Percentiles rank a stretch among this genome's conserved stretches.
phyloP scores from a whole-genome alignment of 495 filamentous ascomycete species.

The Talaromyces borbonicus region DNA sequence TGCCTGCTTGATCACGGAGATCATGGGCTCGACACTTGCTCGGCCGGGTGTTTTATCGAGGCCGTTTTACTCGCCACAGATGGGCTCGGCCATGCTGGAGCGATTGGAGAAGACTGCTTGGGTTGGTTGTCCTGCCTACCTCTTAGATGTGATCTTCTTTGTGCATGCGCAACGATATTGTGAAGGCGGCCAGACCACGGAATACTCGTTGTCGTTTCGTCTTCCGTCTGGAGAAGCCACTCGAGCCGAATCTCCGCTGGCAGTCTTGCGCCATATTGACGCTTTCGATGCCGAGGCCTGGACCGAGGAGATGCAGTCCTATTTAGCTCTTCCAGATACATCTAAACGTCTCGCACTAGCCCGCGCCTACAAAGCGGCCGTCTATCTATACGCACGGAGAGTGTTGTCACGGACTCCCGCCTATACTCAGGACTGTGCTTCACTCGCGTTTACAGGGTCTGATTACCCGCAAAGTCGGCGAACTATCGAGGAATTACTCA shows the following conservation, averaged over 20 bases:
- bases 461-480: constrained; percentile 23
- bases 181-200: constrained; percentile 17
- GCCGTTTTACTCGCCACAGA: constrained; percentile 32
- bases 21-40: constrained; percentile 40
- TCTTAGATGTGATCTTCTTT: constrained; percentile 38
- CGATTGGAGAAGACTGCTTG: constrained; percentile 39
- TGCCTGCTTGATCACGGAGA: constrained; percentile 36
- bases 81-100: constrained; percentile 32
- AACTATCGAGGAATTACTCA: constrained; percentile 24
- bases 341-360: constrained; percentile 33
- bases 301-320: constrained; percentile 35
- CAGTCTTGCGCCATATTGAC: constrained; percentile 33
- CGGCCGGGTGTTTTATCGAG: constrained; percentile 34
- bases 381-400: constrained; percentile 37
- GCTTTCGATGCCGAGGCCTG: constrained; percentile 34
- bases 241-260: constrained; percentile 22
- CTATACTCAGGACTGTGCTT: background rate
- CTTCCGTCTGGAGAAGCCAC: constrained; percentile 18
- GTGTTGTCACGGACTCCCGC: constrained; percentile 27
- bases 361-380: constrained; percentile 31
- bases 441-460: constrained; percentile 18
- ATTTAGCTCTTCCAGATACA: constrained; percentile 25
- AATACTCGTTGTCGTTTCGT: constrained; percentile 15
- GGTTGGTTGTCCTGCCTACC: constrained; percentile 40
- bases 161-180: constrained; percentile 34